These are phyloP conservation scores for Basidioascus undulatus DNA, from an alignment of 768 basidiomycete genomes.

Conservation along the genomic window DNA sequence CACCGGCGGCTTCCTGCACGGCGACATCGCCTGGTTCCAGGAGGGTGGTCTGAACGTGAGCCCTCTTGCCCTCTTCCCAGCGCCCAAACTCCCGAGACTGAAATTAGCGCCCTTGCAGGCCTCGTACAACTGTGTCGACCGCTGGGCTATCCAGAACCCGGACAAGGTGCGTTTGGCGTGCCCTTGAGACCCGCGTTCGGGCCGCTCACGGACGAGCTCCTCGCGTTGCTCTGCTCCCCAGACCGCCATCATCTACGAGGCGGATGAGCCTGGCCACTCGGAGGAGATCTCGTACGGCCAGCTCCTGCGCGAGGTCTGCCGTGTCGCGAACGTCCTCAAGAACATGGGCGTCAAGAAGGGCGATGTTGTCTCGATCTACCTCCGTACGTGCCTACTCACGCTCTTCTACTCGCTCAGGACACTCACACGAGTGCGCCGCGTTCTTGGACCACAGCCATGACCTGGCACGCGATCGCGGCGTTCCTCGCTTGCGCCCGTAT, in stretches of 20 bases:
- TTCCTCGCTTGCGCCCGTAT: constrained; percentile 96
- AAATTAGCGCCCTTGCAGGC: constrained; percentile 21
- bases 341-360: constrained; percentile 78
- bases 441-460: too few relatives aligned
- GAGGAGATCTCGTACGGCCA: constrained; percentile 52
- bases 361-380: constrained; percentile 66
- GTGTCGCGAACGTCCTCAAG: constrained; percentile 76
- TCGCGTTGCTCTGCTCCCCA: constrained; percentile 14
- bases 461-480: constrained; percentile 78
- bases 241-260: constrained; percentile 95
- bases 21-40: constrained; percentile 88
- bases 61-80: not conserved
- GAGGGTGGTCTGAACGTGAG: constrained; percentile 54
- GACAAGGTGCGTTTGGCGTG: constrained; percentile 22
- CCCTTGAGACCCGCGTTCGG: not conserved
- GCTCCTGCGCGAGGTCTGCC: constrained; percentile 70
- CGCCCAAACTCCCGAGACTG: too few relatives aligned
- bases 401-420: not conserved
- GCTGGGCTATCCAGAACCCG: constrained; percentile 78
- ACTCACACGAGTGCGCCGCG: too few relatives aligned
- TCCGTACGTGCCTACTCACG: too few relatives aligned
- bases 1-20: constrained; percentile 54
- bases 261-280: constrained; percentile 72
- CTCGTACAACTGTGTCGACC: constrained; percentile 91
- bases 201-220: not conserved